Base-by-base conservation (phyloP, 2,329 filamentous ascomycete genomes). In the Ilyonectria robusta region DNA sequence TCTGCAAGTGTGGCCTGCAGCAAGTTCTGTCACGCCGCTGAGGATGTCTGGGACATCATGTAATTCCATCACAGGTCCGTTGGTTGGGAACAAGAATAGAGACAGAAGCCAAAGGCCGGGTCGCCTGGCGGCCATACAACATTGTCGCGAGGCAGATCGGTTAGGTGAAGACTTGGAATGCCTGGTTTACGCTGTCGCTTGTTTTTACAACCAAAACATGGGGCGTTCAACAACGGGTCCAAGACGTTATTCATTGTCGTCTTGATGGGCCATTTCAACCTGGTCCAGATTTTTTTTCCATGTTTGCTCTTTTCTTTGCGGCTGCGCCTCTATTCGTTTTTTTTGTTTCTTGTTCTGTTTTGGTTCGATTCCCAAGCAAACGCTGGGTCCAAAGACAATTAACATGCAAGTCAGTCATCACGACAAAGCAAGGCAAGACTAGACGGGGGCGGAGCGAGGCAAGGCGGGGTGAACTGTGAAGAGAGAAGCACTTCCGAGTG, bases 11-110 rank as follows among this genome's bases (percentile, higher is more conserved):
- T 99, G 69, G 95, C 96, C 48, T 99, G 96, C 88, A 98, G 95
- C 89, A 99, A 98, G 83, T 98, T 99, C 86, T 98, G 96, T 83
- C 96, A 99, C 82, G 96, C 95, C 46, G 95, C 95, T 48, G 96
- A 99, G 83, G 96, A 99, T 81, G 92, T 92, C 40, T 99, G 96
- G 96, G 91, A 94, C 78, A 93, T 99, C 75, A 89, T 98, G 77
- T 99, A 91, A 87, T 51, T 46, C 33, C 44, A 59, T 26, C 19
- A 33, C 33, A 51, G 62, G 56, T 44, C 58, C 64, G 60, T 65
- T 66, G 62, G 67, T 60, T 55, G 67, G 62, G 50, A 68, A 67
- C 60, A 62, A 59, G 48, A 65, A 66, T 70, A 66, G 61, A 66
- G 70, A 73, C 69, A 69, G 65, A 72, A 66, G 71, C 70, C 66